Evolutionary conservation across 805 yeast genomes (phyloP).

Genomic region (Kregervanrija fluxuum): DNA sequence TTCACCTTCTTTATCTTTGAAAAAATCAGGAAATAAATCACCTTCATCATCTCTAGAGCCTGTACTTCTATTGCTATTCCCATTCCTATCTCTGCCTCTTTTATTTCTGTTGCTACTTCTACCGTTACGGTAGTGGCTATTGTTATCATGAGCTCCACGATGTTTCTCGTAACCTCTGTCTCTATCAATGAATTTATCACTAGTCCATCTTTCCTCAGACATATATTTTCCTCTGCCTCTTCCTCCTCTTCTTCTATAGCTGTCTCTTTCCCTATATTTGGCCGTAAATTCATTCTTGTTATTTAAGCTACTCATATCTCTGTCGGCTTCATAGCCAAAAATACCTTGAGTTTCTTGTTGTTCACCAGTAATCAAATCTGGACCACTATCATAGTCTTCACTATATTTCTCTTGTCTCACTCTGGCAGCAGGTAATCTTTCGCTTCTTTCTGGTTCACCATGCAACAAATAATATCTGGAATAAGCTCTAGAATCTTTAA

Average conservation of each 20-base stretch:
- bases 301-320: slow-evolving; percentile 21
- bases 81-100: neutral
- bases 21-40: slow-evolving; percentile 31
- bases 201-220: no score
- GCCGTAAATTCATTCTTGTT: neutral
- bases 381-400: slow-evolving; percentile 10
- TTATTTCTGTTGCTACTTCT: slow-evolving; percentile 6
- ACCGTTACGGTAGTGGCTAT: no score
- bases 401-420: slow-evolving; percentile 13
- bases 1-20: slow-evolving; percentile 15
- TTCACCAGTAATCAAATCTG: slow-evolving; percentile 30
- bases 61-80: neutral
- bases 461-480: slow-evolving; percentile 61
- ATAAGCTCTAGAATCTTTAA: slow-evolving; percentile 45
- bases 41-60: slow-evolving; percentile 21
- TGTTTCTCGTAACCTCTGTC: no score
- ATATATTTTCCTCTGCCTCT: slow-evolving; percentile 3
- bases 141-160: no score
- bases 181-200: no score
- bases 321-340: slow-evolving; percentile 27
- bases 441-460: slow-evolving; percentile 55
- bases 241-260: slow-evolving; percentile 7
- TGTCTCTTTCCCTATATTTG: neutral
- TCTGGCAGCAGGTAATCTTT: slow-evolving; percentile 19
- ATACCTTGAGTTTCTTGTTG: slow-evolving; percentile 30